Evolutionary conservation across 441 rosid genomes (phyloP), one percentile per base, ranked within the genome.

Genomic region (Aleurites moluccanus): DNA sequence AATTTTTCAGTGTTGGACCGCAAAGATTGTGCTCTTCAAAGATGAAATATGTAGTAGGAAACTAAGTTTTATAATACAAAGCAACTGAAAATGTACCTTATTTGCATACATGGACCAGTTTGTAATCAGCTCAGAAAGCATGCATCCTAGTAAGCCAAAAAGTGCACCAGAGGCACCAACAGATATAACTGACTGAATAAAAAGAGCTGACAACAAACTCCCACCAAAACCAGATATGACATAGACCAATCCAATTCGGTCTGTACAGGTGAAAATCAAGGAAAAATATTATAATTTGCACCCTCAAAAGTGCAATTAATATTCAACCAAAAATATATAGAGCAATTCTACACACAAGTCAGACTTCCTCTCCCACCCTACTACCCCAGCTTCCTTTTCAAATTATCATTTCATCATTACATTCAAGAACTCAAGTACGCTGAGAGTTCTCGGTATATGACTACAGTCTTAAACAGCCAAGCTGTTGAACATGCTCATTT

Each of bases 81-180:
- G 64, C 23, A 50, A 40, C 67, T 38, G 27, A n/a, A n/a, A 23
- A 47, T 10, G 4, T 83, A 87, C 98, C 98, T 94, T 94, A 63
- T 91, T 91, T 50, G 88, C 94, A 75, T 91, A 92, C 20, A 90
- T 90, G 10, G 98, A 89, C 99, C 99, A 95, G 74, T 95, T 95
- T 30, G 90, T 91, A 18, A 95, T 82, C 6, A 92, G 92, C 85
- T 92, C 98, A 0, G 99, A 92, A 55, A 95, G 97, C 99, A 95
- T 95, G 80, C 92, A 88, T 53, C 99, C 99, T 21, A 95, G 88
- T 75, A 92, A 86, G 69, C 97, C 99, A 25, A 95, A 95, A 28
- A 95, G 92, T 20, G 99, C 98, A 75, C 99, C 99, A 20, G 99
- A 95, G 44, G 99, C 99, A 73, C 99, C 99, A 6, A 95, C 97